These are phyloP conservation scores for Leccinum pachyderme DNA, from an alignment of 1,284 basidiomycete genomes.

Conservation along the genomic window DNA sequence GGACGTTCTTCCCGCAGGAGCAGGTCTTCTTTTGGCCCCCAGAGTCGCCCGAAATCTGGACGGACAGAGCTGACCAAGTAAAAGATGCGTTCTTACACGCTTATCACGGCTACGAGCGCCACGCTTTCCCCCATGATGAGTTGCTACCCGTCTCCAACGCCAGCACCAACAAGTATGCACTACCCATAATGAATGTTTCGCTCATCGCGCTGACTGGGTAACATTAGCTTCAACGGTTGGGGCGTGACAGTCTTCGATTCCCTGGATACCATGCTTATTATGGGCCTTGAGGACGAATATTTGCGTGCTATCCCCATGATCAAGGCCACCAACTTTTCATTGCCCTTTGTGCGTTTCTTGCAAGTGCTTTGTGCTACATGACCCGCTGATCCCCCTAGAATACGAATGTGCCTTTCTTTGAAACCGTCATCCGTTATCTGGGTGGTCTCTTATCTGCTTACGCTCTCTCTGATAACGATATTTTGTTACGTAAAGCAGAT, in stretches of 20 bases:
- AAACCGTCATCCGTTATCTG: constrained; percentile 86
- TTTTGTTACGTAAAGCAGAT: constrained; percentile 50
- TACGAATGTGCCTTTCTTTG: constrained; percentile 65
- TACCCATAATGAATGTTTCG: neutral
- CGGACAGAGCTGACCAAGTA: constrained; percentile 52
- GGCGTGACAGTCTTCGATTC: constrained; percentile 82
- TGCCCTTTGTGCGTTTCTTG: constrained; percentile 32
- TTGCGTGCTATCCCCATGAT: constrained; percentile 70
- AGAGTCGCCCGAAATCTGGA: constrained; percentile 43
- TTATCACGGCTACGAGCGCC: constrained; percentile 57
- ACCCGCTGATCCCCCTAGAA: constrained; percentile 22
- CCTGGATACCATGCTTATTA: constrained; percentile 86
- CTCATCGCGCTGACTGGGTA: neutral
- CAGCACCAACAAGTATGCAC: constrained; percentile 50
- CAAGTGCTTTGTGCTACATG: neutral
- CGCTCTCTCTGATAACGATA: constrained; percentile 56
- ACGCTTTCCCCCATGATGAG: constrained; percentile 62
- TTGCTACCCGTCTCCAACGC: constrained; percentile 50
- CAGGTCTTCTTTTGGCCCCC: constrained; percentile 22
- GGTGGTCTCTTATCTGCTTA: constrained; percentile 84
- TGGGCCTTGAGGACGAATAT: constrained; percentile 83
- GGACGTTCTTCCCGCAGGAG: constrained; percentile 10
- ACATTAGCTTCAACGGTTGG: constrained; percentile 76
- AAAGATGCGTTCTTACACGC: constrained; percentile 62
- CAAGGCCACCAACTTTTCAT: constrained; percentile 60